Conservation (phyloP, 805 yeast genomes). For the Pichia californica region DNA sequence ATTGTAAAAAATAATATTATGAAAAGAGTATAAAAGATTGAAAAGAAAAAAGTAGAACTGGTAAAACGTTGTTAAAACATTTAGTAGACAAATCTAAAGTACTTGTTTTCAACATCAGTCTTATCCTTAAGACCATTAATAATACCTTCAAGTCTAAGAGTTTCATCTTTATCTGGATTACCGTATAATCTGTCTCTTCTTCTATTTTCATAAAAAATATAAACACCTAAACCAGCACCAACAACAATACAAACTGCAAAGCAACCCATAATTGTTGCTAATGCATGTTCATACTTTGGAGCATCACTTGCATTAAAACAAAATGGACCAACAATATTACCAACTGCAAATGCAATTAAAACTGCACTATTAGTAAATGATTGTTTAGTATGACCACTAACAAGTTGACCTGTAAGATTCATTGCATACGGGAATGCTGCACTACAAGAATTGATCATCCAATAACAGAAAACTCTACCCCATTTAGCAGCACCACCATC, state of each 20-base stretch:
- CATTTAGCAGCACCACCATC: constrained; percentile 20
- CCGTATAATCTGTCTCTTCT: constrained; percentile 32
- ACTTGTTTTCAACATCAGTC: constrained; percentile 25
- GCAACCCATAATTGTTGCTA: constrained; percentile 28
- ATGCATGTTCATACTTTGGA: constrained; percentile 40
- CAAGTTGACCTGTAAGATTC: constrained; percentile 29
- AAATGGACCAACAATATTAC: constrained; percentile 49
- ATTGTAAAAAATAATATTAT: no score
- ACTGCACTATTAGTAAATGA: constrained; percentile 39
- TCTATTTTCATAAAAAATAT: constrained; percentile 33
- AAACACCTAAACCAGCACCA: constrained; percentile 26
- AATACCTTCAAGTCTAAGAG: constrained; percentile 24
- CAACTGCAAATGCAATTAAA: constrained; percentile 39
- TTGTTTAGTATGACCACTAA: constrained; percentile 47
- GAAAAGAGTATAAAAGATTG: not conserved
- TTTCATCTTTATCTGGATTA: constrained; percentile 23
- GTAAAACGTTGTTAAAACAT: not conserved
- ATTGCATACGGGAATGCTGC: constrained; percentile 28
- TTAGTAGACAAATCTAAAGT: constrained; percentile 22
- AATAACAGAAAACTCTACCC: constrained; percentile 28
- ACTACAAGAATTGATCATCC: constrained; percentile 31
- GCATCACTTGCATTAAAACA: constrained; percentile 41
- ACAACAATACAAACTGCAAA: constrained; percentile 33
- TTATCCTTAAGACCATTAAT: constrained; percentile 28
- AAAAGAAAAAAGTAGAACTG: no score